Percentiles rank a stretch among this genome's conserved stretches.
Evolutionary conservation across 139 green algal species (phyloP).

Genomic region (Spirogloea muscicola): DNA sequence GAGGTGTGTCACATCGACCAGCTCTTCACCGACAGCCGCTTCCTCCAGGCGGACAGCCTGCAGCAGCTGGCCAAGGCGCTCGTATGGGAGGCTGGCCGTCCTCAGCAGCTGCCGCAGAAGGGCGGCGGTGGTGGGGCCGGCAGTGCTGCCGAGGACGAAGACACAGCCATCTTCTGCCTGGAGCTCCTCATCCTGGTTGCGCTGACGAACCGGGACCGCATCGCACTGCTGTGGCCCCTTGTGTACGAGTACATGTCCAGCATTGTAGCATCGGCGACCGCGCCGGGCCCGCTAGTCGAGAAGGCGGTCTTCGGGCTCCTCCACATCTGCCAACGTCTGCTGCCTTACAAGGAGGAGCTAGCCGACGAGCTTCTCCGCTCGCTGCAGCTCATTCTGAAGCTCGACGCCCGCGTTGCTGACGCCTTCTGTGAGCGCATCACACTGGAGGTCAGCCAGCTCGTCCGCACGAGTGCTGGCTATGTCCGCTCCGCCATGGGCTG

Average conservation of each 20-base stretch:
- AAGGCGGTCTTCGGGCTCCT: constrained; percentile 81
- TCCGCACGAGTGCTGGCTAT: constrained; percentile 7
- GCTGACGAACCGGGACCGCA: constrained; percentile 83
- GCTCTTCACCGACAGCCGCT: constrained; percentile 82
- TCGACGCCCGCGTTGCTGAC: constrained; percentile 64
- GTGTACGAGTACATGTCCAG: constrained; percentile 63
- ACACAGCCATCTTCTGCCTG: constrained; percentile 75
- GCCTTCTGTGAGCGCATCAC: constrained; percentile 58
- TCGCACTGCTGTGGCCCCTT: constrained; percentile 71
- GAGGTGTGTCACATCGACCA: constrained; percentile 75
- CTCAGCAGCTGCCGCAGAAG: no score
- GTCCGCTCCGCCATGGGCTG: constrained; percentile 64
- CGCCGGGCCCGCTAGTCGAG: constrained; percentile 61
- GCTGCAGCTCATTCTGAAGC: constrained; percentile 69
- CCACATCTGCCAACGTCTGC: constrained; percentile 76
- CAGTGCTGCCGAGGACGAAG: constrained; percentile 54
- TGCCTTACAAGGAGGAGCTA: constrained; percentile 85
- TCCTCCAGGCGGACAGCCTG: constrained; percentile 74
- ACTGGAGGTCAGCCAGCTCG: constrained; percentile 27
- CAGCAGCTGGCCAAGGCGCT: constrained; percentile 76
- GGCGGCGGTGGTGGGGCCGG: not conserved
- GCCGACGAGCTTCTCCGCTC: constrained; percentile 75
- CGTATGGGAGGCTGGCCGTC: constrained; percentile 56
- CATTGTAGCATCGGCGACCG: constrained; percentile 51
- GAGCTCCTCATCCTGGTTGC: constrained; percentile 84